Evolutionary conservation across 1,139 yeast genomes (phyloP), one percentile per base, ranked within the genome.

Genomic region (Taphrina betulina): DNA sequence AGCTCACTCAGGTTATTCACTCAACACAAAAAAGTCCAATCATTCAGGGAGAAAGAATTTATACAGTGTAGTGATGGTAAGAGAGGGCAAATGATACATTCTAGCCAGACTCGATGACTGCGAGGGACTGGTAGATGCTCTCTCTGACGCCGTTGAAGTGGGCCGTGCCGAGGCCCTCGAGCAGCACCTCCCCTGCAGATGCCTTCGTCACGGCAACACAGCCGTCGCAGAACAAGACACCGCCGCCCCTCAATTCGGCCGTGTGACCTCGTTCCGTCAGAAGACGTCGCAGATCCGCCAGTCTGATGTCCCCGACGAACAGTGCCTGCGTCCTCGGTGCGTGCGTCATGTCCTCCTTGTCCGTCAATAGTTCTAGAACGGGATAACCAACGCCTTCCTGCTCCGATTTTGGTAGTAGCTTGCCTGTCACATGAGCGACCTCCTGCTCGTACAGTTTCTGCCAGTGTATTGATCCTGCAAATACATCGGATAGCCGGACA

Each of bases 241-340:
- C 98, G 67, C 89, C 96, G 57, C 96, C 94, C 66, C 85, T 82
- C 68, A 92, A 88, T 65, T 90, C 96, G 0, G 95, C 96, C 57
- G 75, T 75, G 64, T 85, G 79, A 56, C 87, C 85, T 53, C 72
- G 71, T 17, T 75, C 73, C 26, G 77, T 70, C 48, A 90, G 73
- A 59, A 77, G 78, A 64, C 81, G 80, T 64, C 86, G 83, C 58
- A 92, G 74, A 63, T 89, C 95, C 0, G 95, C 87, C 34, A 92
- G 73, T 60, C 86, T 77, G 53, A 94, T 81, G 66, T 90, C 96
- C 48, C 99, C 99, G 61, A 92, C 87, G 26, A 94, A 85, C 40
- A 89, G 71, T 2, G 75, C 73, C 45, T 62, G 75, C 69, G 60
- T 61, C 22, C 67, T 62, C 7, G 73, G 71, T 1, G 72, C 70